These are phyloP conservation scores for Neopestalotiopsis clavispora DNA, from an alignment of 2,329 filamentous ascomycete species.

Conservation along the genomic window DNA sequence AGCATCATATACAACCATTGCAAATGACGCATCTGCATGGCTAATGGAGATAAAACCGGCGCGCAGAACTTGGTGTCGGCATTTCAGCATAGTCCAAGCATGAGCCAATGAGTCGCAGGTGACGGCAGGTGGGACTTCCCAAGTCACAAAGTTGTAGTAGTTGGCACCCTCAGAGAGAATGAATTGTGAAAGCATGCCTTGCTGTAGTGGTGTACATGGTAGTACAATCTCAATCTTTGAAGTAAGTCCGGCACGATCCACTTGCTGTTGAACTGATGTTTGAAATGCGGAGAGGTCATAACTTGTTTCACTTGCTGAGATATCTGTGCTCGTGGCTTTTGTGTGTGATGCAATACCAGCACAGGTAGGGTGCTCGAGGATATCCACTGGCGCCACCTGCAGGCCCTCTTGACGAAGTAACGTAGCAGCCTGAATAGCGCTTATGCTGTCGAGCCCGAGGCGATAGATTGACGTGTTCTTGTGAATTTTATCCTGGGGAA, in stretches of 20 bases:
- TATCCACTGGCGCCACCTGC: conserved; percentile 69
- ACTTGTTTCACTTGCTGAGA: neutral
- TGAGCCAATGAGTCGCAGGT: conserved; percentile 46
- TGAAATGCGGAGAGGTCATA: conserved; percentile 50
- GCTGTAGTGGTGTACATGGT: conserved; percentile 81
- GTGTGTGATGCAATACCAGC: conserved; percentile 35
- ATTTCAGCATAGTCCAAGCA: conserved; percentile 64
- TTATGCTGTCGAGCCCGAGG: conserved; percentile 91
- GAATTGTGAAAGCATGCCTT: conserved; percentile 79
- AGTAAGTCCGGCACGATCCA: conserved; percentile 29
- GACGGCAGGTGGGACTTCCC: conserved; percentile 50
- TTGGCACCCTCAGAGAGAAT: conserved; percentile 66
- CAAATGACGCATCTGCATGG: conserved; percentile 66
- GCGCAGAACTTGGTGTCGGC: conserved; percentile 72
- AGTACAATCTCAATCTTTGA: conserved; percentile 60
- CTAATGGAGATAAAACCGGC: conserved; percentile 73
- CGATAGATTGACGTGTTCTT: conserved; percentile 78
- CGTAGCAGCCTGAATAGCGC: conserved; percentile 77
- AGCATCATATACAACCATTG: conserved; percentile 69
- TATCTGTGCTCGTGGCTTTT: neutral
- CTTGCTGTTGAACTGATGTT: conserved; percentile 31
- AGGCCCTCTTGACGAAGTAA: conserved; percentile 65
- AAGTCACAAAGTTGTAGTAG: conserved; percentile 77
- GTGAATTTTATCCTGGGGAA: conserved; percentile 54
- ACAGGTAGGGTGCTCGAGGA: conserved; percentile 67